These are phyloP conservation scores for Noccaea caerulescens DNA, from an alignment of 345 rosid species.

Conservation along the genomic window DNA sequence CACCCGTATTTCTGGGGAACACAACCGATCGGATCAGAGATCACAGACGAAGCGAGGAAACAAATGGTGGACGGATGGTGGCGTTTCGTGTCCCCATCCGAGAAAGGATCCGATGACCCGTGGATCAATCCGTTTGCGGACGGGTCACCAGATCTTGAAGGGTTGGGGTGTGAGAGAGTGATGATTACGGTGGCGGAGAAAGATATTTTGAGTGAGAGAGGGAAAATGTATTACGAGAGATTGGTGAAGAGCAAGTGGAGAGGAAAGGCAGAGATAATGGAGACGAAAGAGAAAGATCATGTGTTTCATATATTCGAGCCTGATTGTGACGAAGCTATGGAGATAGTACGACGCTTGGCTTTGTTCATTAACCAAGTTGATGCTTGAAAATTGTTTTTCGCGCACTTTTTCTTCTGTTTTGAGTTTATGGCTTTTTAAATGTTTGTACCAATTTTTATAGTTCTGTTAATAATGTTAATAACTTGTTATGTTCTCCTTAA, in stretches of 20 bases:
- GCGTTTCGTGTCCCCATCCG: conserved; percentile 67
- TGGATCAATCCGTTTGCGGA: conserved; percentile 71
- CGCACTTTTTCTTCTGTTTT: neutral
- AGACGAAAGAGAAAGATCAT: conserved; percentile 67
- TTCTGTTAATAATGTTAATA: neutral
- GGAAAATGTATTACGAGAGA: conserved; percentile 56
- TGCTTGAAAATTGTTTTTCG: conserved; percentile 17
- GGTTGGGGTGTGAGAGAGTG: conserved; percentile 57
- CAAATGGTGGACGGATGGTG: conserved; percentile 84
- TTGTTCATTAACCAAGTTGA: conserved; percentile 47
- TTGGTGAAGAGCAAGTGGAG: conserved; percentile 59
- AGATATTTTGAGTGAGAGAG: conserved; percentile 67
- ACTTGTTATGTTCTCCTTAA: neutral
- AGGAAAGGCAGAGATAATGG: conserved; percentile 59
- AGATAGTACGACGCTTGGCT: conserved; percentile 53
- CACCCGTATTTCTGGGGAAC: conserved; percentile 75
- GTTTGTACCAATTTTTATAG: neutral
- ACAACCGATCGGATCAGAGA: conserved; percentile 64
- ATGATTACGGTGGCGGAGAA: conserved; percentile 63
- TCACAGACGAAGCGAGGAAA: conserved; percentile 48
- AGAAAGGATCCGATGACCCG: conserved; percentile 75
- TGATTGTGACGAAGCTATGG: conserved; percentile 52
- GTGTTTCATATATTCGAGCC: conserved; percentile 72
- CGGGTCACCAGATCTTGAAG: conserved; percentile 52
- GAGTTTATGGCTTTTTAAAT: neutral